Evolutionary conservation across 148 eudicot species (phyloP).

Genomic region (Gaultheria prostrata): DNA sequence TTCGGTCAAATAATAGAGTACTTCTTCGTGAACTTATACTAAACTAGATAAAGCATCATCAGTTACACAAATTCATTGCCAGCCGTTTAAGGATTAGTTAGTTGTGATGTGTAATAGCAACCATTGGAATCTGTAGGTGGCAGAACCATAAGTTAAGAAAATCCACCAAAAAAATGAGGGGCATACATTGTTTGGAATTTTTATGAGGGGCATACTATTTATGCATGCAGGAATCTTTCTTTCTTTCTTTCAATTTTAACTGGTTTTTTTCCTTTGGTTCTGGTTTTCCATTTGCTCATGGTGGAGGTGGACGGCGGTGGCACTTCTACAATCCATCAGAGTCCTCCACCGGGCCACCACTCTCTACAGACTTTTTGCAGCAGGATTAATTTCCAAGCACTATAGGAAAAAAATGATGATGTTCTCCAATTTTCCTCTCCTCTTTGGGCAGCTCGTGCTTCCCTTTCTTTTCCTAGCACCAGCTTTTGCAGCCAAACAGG

Average conservation of each 20-base stretch:
- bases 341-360: not conserved
- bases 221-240: not conserved
- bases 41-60: not conserved
- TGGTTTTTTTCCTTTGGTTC: not conserved
- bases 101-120: not conserved
- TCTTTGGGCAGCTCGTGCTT: not conserved
- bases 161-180: not conserved
- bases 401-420: not conserved
- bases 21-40: not conserved
- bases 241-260: not conserved
- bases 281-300: not conserved
- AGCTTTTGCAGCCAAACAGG: slow-evolving; percentile 8
- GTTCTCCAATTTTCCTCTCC: not conserved
- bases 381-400: not conserved
- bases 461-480: not conserved
- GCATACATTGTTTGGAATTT: not conserved
- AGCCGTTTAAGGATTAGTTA: not conserved
- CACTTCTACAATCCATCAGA: not conserved
- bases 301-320: not conserved
- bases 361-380: not conserved
- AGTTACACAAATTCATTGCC: not conserved
- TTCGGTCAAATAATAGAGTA: not conserved
- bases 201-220: not conserved
- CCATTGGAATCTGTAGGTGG: not conserved
- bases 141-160: not conserved